Base-by-base conservation (phyloP, 2,329 filamentous ascomycete species). In the Colletotrichum orchidophilum region DNA sequence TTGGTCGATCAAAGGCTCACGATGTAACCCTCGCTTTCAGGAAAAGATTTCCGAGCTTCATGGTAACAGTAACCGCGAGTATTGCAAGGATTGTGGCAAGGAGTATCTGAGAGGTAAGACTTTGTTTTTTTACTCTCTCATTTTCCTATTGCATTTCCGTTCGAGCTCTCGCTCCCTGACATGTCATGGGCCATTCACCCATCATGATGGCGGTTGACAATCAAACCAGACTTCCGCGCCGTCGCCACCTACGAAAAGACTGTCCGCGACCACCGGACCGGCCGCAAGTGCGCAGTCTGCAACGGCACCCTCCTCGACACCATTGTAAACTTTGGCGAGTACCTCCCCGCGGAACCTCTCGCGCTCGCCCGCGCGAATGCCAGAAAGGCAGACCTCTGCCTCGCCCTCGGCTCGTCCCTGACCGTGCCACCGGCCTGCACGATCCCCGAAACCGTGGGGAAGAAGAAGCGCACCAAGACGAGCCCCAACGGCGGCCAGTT, bases 91-190 rank as follows among this genome's bases (percentile, higher is more conserved):
- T 11, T 86, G 83, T 42, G 80, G 80, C 0, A 84, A 85, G 33
- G 83, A 87, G 63, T 86, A 84, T 29, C 80, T 87, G 13, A 79
- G 84, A 18, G 83, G 81, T 83, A 74, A n/a, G n/a, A n/a, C n/a
- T n/a, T n/a, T n/a, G n/a, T n/a, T n/a, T n/a, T n/a, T n/a, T n/a
- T 11, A 11, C 29, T 9, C 13, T 6, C n/a, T 24, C 26, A 15
- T 46, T n/a, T 46, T 9, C 39, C 6, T n/a, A n/a, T n/a, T n/a
- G n/a, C n/a, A 12, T 3, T 31, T 8, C 29, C 13, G 8, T 13
- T 35, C 11, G 4, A 12, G 11, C 5, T 35, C 13, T 35, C 3
- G 33, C 33, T 35, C 11, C 33, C 13, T 12, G 13, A 13, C 33
- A 12, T 12, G 33, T 12, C 33, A 0, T 12, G 11, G 1, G 11